Evolutionary conservation across 1,284 basidiomycete genomes (phyloP), one percentile per base, ranked within the genome.

Genomic region (Moesziomyces antarcticus): DNA sequence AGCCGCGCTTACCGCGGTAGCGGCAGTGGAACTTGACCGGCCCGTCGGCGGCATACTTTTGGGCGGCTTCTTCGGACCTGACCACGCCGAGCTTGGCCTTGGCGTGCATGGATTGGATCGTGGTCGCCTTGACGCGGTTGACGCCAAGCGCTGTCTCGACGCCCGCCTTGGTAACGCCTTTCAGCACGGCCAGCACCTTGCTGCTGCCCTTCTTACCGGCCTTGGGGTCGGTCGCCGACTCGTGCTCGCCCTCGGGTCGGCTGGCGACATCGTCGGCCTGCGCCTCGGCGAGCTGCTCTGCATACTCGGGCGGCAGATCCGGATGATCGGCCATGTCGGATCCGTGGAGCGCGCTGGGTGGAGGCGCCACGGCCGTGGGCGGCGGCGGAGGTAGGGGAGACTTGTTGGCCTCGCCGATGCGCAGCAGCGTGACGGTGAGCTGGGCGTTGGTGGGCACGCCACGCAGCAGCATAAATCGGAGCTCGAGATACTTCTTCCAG

Each of bases 361-460:
- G 76, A 1, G 78, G 63, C 1, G 65, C 48, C 6, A 77, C 77
- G 1, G 77, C 73, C 3, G 83, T 42, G 0, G 80, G 71, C 14
- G 86, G 86, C 8, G 87, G 87, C 1, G 86, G 86, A 1, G 87
- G 87, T 5, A 88, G 74, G 0, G 87, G 87, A 0, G 84, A 77
- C 56, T 86, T 85, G 40, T 82, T 81, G 0, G 83, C 84, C 70
- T 89, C 88, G 7, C 85, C 86, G 27, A 88, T 85, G 16, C 88
- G 85, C 3, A 88, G 80, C 30, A 89, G 77, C 33, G 88, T 87
- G 5, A 89, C 80, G 0, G 87, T 87, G 42, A 89, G 85, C 69
- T 89, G 88, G 5, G 88, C 87, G 67, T 89, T 87, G 48, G 88
- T 89, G 3, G 88, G 88, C 0, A 88, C 88, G 11, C 87, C 85